These are phyloP conservation scores for Hypoxylon perforatum DNA, from an alignment of 495 filamentous ascomycete genomes.

Conservation along the genomic window DNA sequence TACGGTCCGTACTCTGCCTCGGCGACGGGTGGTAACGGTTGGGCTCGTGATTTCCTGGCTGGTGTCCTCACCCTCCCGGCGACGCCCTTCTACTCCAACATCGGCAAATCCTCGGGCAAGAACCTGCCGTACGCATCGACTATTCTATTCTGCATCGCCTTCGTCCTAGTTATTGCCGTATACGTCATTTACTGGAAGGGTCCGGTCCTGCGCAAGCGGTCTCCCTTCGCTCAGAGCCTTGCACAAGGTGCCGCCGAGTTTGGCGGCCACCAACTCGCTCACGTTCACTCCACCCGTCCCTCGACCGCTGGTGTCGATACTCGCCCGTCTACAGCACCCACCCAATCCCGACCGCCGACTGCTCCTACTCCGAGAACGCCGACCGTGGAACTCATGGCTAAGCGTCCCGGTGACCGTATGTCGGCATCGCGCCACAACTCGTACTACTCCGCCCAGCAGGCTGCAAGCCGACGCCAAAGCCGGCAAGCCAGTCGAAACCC, in stretches of 20 bases:
- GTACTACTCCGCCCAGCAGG: constrained; percentile 43
- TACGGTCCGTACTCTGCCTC: constrained; percentile 84
- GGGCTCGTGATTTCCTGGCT: constrained; percentile 82
- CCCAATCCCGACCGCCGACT: constrained; percentile 23
- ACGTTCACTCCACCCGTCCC: constrained; percentile 35
- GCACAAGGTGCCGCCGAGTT: constrained; percentile 62
- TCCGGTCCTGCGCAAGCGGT: constrained; percentile 72
- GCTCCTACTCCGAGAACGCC: constrained; percentile 18
- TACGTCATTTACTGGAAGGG: constrained; percentile 85
- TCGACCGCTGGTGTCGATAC: constrained; percentile 27
- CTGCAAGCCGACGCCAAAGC: constrained; percentile 41
- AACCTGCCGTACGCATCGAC: constrained; percentile 77
- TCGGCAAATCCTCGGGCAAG: constrained; percentile 61
- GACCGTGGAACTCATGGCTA: constrained; percentile 29
- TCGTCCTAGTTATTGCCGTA: constrained; percentile 75
- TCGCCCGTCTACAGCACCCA: constrained; percentile 22
- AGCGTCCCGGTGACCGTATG: constrained; percentile 40
- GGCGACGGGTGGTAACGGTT: constrained; percentile 78
- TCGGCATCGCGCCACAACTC: constrained; percentile 40
- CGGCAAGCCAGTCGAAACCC: constrained; percentile 42
- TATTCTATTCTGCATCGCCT: constrained; percentile 75
- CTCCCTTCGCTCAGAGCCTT: constrained; percentile 79
- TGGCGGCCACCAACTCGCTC: constrained; percentile 40
- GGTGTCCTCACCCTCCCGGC: constrained; percentile 81
- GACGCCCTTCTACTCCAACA: constrained; percentile 75